These are phyloP conservation scores for Phytophthora ramorum DNA, from an alignment of 352 stramenopile species.

Conservation along the genomic window DNA sequence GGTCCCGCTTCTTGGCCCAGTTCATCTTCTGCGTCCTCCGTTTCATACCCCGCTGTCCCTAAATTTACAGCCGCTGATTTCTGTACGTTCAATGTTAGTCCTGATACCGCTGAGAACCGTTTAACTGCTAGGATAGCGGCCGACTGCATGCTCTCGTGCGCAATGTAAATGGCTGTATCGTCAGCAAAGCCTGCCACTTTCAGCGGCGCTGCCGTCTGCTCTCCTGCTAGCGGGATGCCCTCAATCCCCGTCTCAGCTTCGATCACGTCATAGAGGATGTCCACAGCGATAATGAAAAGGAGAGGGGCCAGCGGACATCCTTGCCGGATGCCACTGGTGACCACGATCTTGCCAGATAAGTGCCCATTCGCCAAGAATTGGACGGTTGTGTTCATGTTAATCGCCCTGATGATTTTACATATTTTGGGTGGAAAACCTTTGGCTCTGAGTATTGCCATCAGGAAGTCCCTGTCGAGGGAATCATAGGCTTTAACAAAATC, in stretches of 20 bases:
- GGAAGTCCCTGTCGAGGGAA: neutral
- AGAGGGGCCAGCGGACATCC: too few relatives aligned
- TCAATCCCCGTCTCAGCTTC: neutral
- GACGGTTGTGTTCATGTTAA: neutral
- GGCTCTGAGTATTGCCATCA: neutral
- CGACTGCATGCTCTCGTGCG: neutral
- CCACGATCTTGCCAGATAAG: too few relatives aligned
- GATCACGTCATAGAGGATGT: too few relatives aligned
- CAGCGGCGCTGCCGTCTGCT: too few relatives aligned
- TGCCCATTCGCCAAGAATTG: too few relatives aligned
- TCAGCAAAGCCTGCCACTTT: slow-evolving; percentile 12
- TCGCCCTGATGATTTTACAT: neutral
- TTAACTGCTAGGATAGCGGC: neutral
- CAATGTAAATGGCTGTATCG: slow-evolving; percentile 2
- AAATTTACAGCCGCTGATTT: slow-evolving; percentile 3
- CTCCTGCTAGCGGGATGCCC: neutral
- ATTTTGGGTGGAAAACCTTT: neutral
- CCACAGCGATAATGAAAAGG: too few relatives aligned
- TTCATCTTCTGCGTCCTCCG: too few relatives aligned
- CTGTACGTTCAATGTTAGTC: neutral
- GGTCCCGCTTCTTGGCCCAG: too few relatives aligned
- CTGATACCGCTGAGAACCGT: neutral
- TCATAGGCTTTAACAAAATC: slow-evolving; percentile 1
- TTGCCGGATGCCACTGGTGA: too few relatives aligned
- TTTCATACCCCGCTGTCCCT: neutral